Evolutionary conservation across 257 asterid genomes (phyloP), one percentile per base, ranked within the genome.

Genomic region (Plantago ovata): DNA sequence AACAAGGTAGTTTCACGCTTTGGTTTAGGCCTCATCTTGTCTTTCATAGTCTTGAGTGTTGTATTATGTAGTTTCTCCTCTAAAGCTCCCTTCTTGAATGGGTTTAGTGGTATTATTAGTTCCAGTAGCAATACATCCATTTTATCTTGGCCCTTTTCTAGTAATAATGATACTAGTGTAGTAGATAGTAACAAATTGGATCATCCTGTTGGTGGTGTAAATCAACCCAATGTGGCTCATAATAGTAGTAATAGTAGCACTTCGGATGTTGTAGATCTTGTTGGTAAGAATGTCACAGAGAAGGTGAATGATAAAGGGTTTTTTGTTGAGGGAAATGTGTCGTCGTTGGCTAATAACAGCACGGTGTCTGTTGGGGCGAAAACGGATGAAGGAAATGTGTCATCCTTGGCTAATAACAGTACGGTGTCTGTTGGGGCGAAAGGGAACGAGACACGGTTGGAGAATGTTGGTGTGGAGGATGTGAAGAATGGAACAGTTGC

Each of bases 1-100:
- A 79, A 77, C 56, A 85, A 80, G 79, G 75, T 73, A 28, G 78
- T 75, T 75, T 83, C 94, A 18, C 81, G 86, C 4, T 77, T 81
- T 69, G 77, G 87, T 28, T 64, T 85, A 19, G 81, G 88, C 42
- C 15, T 79, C 47, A 38, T 75, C 18, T 58, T 76, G 51, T 77
- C 86, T 47, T 66, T 83, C 40, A 74, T 85, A 38, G 65, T 80
- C 51, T 9, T 85, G 4, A 76, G 77, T 61, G 72, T 77, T 11
- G 66, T 80, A 3, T 51, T 82, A 57, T 75, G 80, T n/a, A 70
- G 75, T 65, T 16, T 58, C 36, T 77, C 98, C 0, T 74, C 74
- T 20, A 81, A 69, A 60, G 76, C 77, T 46, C 82, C 96, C 13
- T 69, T 69, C 39, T 65, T 75, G 13, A 73, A 53, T 66, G 70